These are phyloP conservation scores for Erysiphe pisi DNA, from an alignment of 2,329 filamentous ascomycete species.

Conservation along the genomic window DNA sequence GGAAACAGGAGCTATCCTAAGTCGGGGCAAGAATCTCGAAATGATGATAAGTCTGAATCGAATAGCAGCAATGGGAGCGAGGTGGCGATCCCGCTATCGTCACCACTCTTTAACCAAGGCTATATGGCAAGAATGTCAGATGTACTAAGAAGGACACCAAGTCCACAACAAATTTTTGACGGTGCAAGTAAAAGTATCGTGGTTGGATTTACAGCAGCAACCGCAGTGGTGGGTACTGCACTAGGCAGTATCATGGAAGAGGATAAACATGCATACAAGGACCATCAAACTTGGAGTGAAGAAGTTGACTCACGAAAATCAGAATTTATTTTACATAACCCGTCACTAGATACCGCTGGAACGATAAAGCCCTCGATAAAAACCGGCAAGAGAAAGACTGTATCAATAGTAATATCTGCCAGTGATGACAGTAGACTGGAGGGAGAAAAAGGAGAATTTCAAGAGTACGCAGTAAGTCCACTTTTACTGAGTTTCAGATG, in stretches of 20 bases:
- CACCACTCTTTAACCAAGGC: slow-evolving; percentile 43
- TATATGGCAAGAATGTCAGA: slow-evolving; percentile 71
- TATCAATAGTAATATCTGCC: slow-evolving; percentile 81
- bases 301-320: slow-evolving; percentile 62
- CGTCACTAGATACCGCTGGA: slow-evolving; percentile 17
- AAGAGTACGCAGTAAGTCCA: slow-evolving; percentile 64
- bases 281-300: slow-evolving; percentile 86
- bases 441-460: slow-evolving; percentile 52
- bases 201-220: slow-evolving; percentile 71
- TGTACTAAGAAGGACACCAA: slow-evolving; percentile 69
- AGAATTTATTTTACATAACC: slow-evolving; percentile 37
- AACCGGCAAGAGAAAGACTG: slow-evolving; percentile 54
- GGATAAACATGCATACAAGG: slow-evolving; percentile 65
- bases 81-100: slow-evolving; percentile 39
- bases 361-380: not conserved
- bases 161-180: slow-evolving; percentile 79
- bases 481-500: not conserved
- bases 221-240: slow-evolving; percentile 70
- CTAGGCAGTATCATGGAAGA: slow-evolving; percentile 76
- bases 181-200: slow-evolving; percentile 69
- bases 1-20: not conserved
- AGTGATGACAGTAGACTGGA: slow-evolving; percentile 51
- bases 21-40: not conserved
- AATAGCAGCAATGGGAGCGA: slow-evolving; percentile 37
- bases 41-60: slow-evolving; percentile 39